phyloP scores from a whole-genome alignment of 1,139 yeast species.

The Ashbya aceris region DNA sequence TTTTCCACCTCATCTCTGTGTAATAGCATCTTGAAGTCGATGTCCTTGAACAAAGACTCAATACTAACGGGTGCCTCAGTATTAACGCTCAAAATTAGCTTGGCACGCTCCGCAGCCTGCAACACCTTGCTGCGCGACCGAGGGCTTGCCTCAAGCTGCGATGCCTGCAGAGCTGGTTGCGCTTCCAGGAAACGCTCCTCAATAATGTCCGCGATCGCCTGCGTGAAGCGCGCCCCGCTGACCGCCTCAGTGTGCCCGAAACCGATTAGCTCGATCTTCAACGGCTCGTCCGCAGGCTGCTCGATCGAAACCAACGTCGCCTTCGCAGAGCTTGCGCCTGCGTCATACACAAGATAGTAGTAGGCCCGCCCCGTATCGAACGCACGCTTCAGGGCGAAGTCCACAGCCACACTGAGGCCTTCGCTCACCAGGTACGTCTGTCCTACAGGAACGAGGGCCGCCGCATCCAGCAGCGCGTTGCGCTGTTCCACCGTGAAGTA shows the following conservation, averaged over 20 bases:
- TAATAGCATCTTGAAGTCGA: constrained; percentile 59
- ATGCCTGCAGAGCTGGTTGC: constrained; percentile 30
- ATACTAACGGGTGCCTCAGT: constrained; percentile 62
- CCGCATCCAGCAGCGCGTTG: constrained; percentile 63
- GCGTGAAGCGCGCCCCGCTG: constrained; percentile 72
- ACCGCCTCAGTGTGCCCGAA: constrained; percentile 55
- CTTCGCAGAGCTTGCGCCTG: constrained; percentile 88
- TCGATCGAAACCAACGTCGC: constrained; percentile 70
- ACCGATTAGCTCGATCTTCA: constrained; percentile 55
- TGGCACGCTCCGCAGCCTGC: constrained; percentile 83
- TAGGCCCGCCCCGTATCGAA: constrained; percentile 39
- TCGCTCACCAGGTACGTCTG: constrained; percentile 77
- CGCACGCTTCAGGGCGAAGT: constrained; percentile 42
- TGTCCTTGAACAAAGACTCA: constrained; percentile 61
- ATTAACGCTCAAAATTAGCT: constrained; percentile 79
- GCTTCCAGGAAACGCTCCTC: constrained; percentile 44
- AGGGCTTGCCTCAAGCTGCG: constrained; percentile 39
- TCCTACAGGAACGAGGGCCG: constrained; percentile 26
- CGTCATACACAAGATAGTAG: constrained; percentile 70
- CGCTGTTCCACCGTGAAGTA: constrained; percentile 59
- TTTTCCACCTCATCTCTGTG: constrained; percentile 75
- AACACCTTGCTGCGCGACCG: constrained; percentile 60
- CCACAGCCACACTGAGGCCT: constrained; percentile 83
- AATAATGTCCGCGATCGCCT: constrained; percentile 51
- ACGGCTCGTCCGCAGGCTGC: constrained; percentile 35